These are phyloP conservation scores for Suhomyces sp. DNA, from an alignment of 805 yeast species.

Conservation along the genomic window DNA sequence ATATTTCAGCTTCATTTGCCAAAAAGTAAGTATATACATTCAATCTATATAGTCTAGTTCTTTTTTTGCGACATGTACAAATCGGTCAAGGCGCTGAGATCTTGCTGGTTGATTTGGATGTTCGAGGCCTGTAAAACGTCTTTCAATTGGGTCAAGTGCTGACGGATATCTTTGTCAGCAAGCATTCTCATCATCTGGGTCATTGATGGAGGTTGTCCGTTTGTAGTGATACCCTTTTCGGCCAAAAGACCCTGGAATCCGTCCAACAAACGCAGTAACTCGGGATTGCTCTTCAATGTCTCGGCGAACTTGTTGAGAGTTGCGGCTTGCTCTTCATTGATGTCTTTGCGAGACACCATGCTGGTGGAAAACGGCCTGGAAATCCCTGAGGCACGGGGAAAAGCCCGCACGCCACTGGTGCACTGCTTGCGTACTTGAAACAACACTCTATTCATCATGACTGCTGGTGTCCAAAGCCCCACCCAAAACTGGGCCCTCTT, in stretches of 20 bases:
- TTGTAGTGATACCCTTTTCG: slow-evolving; percentile 31
- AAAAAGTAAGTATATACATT: slow-evolving; percentile 22
- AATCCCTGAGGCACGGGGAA: neutral
- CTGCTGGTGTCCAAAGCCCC: neutral
- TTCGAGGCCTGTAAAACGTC: slow-evolving; percentile 30
- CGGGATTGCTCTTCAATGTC: slow-evolving; percentile 21
- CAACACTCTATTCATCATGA: neutral
- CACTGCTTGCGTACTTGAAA: neutral
- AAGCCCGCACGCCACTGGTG: neutral
- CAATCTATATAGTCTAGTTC: slow-evolving; percentile 1
- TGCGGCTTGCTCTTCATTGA: slow-evolving; percentile 6
- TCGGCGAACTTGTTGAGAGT: slow-evolving; percentile 10
- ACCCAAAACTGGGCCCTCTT: neutral
- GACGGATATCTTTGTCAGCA: slow-evolving; percentile 35
- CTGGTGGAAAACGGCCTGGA: slow-evolving; percentile 2
- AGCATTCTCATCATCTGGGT: slow-evolving; percentile 35
- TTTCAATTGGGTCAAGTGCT: slow-evolving; percentile 25
- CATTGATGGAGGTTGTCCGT: slow-evolving; percentile 32
- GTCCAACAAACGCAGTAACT: slow-evolving; percentile 24
- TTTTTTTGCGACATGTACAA: slow-evolving; percentile 14
- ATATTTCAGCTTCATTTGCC: slow-evolving; percentile 57
- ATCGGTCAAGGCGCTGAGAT: slow-evolving; percentile 28
- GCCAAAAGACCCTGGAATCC: slow-evolving; percentile 30
- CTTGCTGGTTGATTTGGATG: slow-evolving; percentile 30
- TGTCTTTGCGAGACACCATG: neutral